Percentiles rank a stretch among this genome's conserved stretches.
Conservation (phyloP, 768 basidiomycete species). For the Favolaschia claudopus region DNA sequence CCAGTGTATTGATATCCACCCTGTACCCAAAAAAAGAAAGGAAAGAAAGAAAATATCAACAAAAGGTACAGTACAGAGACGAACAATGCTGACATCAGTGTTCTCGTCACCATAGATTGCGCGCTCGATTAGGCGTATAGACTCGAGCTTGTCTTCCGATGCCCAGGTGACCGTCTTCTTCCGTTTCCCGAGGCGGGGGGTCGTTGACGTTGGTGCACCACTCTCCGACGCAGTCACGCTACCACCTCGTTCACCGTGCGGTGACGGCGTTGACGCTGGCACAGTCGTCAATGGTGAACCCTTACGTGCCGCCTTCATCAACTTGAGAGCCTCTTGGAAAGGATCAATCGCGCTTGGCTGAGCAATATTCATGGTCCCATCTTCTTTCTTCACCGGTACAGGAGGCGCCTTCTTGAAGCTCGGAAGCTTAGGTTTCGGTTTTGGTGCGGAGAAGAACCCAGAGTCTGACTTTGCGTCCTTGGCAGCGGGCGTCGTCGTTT, state of each 20-base stretch:
- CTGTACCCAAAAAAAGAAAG: slow-evolving; percentile 54
- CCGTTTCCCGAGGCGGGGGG: slow-evolving; percentile 60
- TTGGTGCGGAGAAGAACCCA: slow-evolving; percentile 89
- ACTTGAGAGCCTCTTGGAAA: slow-evolving; percentile 83
- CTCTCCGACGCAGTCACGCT: slow-evolving; percentile 30
- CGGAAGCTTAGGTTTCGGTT: slow-evolving; percentile 83
- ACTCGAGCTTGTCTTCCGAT: slow-evolving; percentile 74
- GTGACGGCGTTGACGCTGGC: slow-evolving; percentile 66
- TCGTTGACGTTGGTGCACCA: slow-evolving; percentile 42
- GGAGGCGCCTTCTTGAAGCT: slow-evolving; percentile 83
- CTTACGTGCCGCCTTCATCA: slow-evolving; percentile 71
- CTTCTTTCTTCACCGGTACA: slow-evolving; percentile 52
- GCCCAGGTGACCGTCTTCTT: slow-evolving; percentile 85
- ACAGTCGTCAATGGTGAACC: slow-evolving; percentile 57
- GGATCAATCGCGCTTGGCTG: slow-evolving; percentile 82
- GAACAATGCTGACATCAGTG: slow-evolving; percentile 76
- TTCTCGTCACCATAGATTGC: slow-evolving; percentile 92
- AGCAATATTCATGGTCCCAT: slow-evolving; percentile 65
- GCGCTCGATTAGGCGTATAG: slow-evolving; percentile 81
- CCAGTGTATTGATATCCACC: slow-evolving; percentile 68
- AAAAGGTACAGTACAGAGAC: slow-evolving; percentile 59
- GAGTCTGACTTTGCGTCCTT: slow-evolving; percentile 88
- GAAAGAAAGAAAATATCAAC: slow-evolving; percentile 37
- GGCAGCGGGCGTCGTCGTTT: slow-evolving; percentile 42
- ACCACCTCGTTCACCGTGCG: slow-evolving; percentile 23